Evolutionary conservation across 176 grass and related monocot species (phyloP).

Genomic region (Carex myosuroides): DNA sequence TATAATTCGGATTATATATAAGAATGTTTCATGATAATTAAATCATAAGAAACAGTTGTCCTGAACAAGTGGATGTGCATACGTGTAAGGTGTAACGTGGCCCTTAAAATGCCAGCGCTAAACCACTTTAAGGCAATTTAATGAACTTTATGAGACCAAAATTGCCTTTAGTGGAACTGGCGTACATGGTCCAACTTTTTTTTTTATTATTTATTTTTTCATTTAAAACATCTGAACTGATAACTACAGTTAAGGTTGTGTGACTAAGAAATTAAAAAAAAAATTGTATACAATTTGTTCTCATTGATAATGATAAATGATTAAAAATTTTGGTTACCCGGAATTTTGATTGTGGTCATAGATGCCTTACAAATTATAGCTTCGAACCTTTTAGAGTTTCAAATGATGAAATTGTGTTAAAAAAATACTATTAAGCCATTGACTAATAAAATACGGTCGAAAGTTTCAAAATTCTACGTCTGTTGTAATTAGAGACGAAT

Average conservation of each 20-base stretch:
- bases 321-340: no score
- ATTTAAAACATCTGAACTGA: neutral
- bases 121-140: neutral
- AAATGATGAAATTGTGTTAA: no score
- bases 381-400: no score
- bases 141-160: neutral
- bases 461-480: no score
- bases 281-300: neutral
- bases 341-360: no score
- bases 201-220: neutral
- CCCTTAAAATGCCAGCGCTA: neutral
- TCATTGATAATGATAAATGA: neutral
- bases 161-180: neutral
- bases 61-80: neutral
- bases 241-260: neutral
- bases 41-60: neutral
- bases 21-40: neutral
- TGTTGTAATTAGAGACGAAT: no score
- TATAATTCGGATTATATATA: neutral
- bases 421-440: no score
- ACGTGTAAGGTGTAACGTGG: no score
- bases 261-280: neutral
- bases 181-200: neutral
- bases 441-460: no score
- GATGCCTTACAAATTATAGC: no score